Conservation (phyloP, 1,284 basidiomycete genomes). For the Naganishia sp. region DNA sequence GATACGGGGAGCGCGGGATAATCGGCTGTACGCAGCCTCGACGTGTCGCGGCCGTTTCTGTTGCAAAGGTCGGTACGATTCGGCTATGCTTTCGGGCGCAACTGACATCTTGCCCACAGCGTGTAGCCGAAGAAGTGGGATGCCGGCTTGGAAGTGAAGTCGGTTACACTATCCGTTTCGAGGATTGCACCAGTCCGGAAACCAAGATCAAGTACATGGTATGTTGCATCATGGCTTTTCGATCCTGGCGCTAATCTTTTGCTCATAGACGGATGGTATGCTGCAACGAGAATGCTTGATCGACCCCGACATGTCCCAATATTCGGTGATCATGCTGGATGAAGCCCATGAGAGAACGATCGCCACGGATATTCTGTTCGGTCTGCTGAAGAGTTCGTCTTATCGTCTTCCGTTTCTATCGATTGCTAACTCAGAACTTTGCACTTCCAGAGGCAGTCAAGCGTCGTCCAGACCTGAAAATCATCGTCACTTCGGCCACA, state of each 20-base stretch:
- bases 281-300: slow-evolving; percentile 93
- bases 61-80: slow-evolving; percentile 65
- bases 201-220: slow-evolving; percentile 99
- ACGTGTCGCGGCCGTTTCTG: slow-evolving; percentile 98
- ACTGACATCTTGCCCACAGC: slow-evolving; percentile 46
- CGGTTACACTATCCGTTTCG: slow-evolving; percentile 98
- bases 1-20: slow-evolving; percentile 79
- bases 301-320: slow-evolving; percentile 87
- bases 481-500: slow-evolving; percentile 97
- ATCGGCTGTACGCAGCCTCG: slow-evolving; percentile 98
- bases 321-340: slow-evolving; percentile 97
- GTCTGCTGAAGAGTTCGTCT: slow-evolving; percentile 85
- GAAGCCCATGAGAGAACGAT: slow-evolving; percentile 99
- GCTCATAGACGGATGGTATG: slow-evolving; percentile 86
- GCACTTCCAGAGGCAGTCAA: slow-evolving; percentile 79
- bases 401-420: slow-evolving; percentile 2
- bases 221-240: slow-evolving; percentile 25
- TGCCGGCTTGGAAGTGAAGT: slow-evolving; percentile 96
- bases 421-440: too few species aligned
- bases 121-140: slow-evolving; percentile 96
- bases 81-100: not conserved
- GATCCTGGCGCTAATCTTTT: slow-evolving; percentile 1
- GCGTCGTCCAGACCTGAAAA: slow-evolving; percentile 88
- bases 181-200: slow-evolving; percentile 96
- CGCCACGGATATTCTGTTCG: slow-evolving; percentile 95